Evolutionary conservation across 2,329 filamentous ascomycete species (phyloP), one percentile per base, ranked within the genome.

Genomic region (Fusarium pininemorale): DNA sequence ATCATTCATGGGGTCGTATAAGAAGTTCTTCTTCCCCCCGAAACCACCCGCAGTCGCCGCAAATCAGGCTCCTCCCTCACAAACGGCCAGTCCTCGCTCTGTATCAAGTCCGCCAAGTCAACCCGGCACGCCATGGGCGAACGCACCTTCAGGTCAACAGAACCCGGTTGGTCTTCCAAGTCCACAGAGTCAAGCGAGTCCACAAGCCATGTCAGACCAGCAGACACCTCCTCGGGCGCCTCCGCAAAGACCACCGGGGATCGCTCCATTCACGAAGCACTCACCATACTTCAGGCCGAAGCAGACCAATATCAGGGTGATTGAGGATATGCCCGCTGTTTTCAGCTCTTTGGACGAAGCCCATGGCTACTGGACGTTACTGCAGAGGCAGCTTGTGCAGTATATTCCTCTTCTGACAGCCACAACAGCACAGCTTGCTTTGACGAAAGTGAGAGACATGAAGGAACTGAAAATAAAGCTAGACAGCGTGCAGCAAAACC

Each of bases 1-100:
- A 22, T 82, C 82, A 6, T 84, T 83, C 42, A 80, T 83, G 78
- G 81, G 81, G 1, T 83, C 82, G 2, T 83, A 82, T 57, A 78
- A 74, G 61, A 81, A 81, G 37, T 80, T 79, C 68, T 82, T 83
- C 66, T 81, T 79, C 48, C 76, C 80, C 1, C 75, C 78, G 7
- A 73, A 71, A 42, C 77, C 62, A 12, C 62, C 61, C 7, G 60
- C 32, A 3, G 44, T 66, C 6, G 28, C 51, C 6, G 51, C 76
- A 16, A 51, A 70, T 2, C 48, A 63, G 16, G 26, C 68, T 44
- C 22, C 69, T 24, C 26, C 61, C 11, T 56, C 57, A 10, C 67
- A 67, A 15, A 24, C 18, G 18, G 51, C 75, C 8, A 75, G 48
- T 6, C 63, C 72, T 35, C 66, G 45, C 12, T 38, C 47, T 8